Evolutionary conservation across 129 eudicot species (phyloP).

Genomic region (Tanacetum coccineum): DNA sequence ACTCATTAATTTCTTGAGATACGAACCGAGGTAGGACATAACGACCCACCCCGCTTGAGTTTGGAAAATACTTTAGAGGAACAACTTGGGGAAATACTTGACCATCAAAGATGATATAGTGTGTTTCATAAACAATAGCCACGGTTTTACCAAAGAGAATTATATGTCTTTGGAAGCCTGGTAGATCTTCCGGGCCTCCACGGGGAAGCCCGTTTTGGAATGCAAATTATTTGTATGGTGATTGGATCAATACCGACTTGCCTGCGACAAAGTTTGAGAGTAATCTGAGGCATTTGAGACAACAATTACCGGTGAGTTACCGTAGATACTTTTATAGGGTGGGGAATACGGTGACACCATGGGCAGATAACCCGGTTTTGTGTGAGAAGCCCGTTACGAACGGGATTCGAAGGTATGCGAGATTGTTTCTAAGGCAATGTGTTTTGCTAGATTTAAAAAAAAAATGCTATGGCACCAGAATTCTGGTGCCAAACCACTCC

Average conservation of each 20-base stretch:
- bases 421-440: constrained; percentile 39
- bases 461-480: too few relatives aligned
- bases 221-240: constrained; percentile 60
- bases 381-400: constrained; percentile 73
- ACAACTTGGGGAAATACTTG: constrained; percentile 62
- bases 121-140: constrained; percentile 57
- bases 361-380: constrained; percentile 73
- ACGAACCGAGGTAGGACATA: constrained; percentile 73
- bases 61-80: constrained; percentile 61
- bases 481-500: too few relatives aligned
- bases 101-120: constrained; percentile 66
- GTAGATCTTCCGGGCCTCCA: too few relatives aligned
- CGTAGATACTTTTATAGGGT: constrained; percentile 81
- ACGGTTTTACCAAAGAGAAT: constrained; percentile 58
- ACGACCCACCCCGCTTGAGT: constrained; percentile 91
- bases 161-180: constrained; percentile 90
- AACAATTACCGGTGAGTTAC: constrained; percentile 44
- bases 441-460: neutral
- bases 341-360: constrained; percentile 85
- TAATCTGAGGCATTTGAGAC: constrained; percentile 59
- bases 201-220: constrained; percentile 57
- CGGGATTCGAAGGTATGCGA: constrained; percentile 64
- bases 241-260: constrained; percentile 81
- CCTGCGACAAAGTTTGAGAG: constrained; percentile 80
- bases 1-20: constrained; percentile 74